Percentiles rank a stretch among this genome's conserved stretches.
These are phyloP conservation scores for Candida dajiaensis DNA, from an alignment of 805 yeast genomes.

Conservation along the genomic window DNA sequence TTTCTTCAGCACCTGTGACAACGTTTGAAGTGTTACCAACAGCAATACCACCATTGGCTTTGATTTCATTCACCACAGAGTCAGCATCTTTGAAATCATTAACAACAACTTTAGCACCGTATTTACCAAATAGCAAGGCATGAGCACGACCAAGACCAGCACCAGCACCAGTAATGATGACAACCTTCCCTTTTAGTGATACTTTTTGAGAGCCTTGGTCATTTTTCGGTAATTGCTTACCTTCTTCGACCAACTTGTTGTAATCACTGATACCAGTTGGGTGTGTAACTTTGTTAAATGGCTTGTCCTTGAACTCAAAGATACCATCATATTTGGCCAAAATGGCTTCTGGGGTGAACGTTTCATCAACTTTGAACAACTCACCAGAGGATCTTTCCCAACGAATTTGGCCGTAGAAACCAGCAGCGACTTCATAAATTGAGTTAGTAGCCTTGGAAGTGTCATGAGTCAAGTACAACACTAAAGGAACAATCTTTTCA, in stretches of 20 bases:
- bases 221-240: slow-evolving; percentile 44
- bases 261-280: slow-evolving; percentile 75
- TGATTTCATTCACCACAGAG: slow-evolving; percentile 69
- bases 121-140: slow-evolving; percentile 76
- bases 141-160: slow-evolving; percentile 91
- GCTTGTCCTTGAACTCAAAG: slow-evolving; percentile 51
- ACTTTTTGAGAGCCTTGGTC: slow-evolving; percentile 53
- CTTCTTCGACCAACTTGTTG: slow-evolving; percentile 47
- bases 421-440: slow-evolving; percentile 91
- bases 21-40: slow-evolving; percentile 82
- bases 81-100: slow-evolving; percentile 81
- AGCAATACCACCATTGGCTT: slow-evolving; percentile 69
- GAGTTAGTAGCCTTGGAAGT: slow-evolving; percentile 59
- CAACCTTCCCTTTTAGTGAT: slow-evolving; percentile 77
- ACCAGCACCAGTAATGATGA: slow-evolving; percentile 91
- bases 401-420: slow-evolving; percentile 83
- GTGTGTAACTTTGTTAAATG: slow-evolving; percentile 51
- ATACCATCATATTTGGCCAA: slow-evolving; percentile 61
- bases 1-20: slow-evolving; percentile 63
- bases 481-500: slow-evolving; percentile 88
- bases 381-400: slow-evolving; percentile 94
- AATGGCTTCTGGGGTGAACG: slow-evolving; percentile 82
- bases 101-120: slow-evolving; percentile 93
- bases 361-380: slow-evolving; percentile 68
- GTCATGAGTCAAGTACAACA: slow-evolving; percentile 72